phyloP scores from a whole-genome alignment of 2,329 filamentous ascomycete species.

The Ceratocystis diversiconidia region DNA sequence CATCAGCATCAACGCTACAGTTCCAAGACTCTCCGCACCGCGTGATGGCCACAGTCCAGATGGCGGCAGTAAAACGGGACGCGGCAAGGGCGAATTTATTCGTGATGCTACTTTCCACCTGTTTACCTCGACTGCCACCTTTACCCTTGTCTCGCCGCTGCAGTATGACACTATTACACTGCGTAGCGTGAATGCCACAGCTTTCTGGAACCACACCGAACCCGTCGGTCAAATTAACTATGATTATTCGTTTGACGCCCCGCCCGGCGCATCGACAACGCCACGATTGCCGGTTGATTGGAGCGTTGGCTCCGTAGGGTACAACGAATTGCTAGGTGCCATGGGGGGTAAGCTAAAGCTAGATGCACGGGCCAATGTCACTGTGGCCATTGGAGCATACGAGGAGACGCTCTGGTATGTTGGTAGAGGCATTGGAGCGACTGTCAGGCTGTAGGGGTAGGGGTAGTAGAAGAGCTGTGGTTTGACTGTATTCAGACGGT shows the following conservation, averaged over 20 bases:
- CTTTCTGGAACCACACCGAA: constrained; percentile 69
- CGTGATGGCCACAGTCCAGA: neutral
- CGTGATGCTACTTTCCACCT: constrained; percentile 76
- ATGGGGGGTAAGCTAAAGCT: constrained; percentile 67
- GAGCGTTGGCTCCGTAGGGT: constrained; percentile 63
- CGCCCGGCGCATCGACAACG: constrained; percentile 56
- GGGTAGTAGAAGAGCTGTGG: neutral
- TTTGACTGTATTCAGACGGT: constrained; percentile 22
- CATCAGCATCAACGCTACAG: constrained; percentile 55
- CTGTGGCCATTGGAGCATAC: constrained; percentile 62
- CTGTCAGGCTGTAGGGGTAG: constrained; percentile 34
- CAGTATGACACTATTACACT: constrained; percentile 58
- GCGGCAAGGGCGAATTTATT: constrained; percentile 46
- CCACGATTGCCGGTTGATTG: constrained; percentile 73
- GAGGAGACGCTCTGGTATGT: constrained; percentile 55
- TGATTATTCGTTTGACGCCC: constrained; percentile 57
- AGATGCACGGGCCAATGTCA: constrained; percentile 63
- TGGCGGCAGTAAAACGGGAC: constrained; percentile 25
- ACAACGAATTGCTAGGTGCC: constrained; percentile 65
- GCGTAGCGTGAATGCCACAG: constrained; percentile 67
- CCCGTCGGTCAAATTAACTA: constrained; percentile 66
- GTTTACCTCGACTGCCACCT: constrained; percentile 71
- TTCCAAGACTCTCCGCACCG: constrained; percentile 52
- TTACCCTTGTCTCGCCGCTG: constrained; percentile 69
- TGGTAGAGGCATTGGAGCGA: constrained; percentile 56